Percentiles rank a stretch among this genome's conserved stretches.
Evolutionary conservation across 345 rosid genomes (phyloP).

Genomic region (Punica granatum): DNA sequence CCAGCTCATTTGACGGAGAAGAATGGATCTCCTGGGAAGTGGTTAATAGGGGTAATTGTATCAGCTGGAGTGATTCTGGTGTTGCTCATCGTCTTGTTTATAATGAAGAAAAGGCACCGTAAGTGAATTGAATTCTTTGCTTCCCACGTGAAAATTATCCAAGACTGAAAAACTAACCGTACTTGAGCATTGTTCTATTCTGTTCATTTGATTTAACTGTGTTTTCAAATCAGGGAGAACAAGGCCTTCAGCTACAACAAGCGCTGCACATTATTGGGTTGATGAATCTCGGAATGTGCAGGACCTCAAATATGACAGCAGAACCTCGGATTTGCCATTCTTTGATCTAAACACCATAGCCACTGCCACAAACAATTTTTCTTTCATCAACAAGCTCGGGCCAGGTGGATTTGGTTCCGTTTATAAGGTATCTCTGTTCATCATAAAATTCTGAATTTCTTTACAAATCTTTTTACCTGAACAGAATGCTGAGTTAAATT

Average conservation of each 20-base stretch:
- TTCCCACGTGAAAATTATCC: neutral
- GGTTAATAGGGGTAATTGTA: neutral
- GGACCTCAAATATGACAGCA: neutral
- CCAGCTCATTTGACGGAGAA: neutral
- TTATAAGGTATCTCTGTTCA: constrained; percentile 26
- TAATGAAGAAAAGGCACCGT: neutral
- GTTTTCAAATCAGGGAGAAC: neutral
- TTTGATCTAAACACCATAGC: neutral
- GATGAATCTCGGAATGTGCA: neutral
- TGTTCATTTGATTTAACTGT: neutral
- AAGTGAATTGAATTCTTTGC: neutral
- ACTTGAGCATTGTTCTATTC: neutral
- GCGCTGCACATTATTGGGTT: neutral
- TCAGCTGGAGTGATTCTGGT: neutral
- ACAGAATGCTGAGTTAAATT: neutral
- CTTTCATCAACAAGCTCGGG: constrained; percentile 26
- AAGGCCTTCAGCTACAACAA: neutral
- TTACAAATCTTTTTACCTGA: neutral
- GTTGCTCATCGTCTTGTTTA: neutral
- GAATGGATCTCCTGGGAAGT: neutral
- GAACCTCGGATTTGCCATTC: neutral
- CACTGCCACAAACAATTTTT: constrained; percentile 19
- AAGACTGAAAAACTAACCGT: neutral
- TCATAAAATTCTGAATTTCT: neutral
- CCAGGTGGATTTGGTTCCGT: constrained; percentile 42